Evolutionary conservation across 2,329 filamentous ascomycete species (phyloP).

Genomic region (Verticillium albo-atrum): DNA sequence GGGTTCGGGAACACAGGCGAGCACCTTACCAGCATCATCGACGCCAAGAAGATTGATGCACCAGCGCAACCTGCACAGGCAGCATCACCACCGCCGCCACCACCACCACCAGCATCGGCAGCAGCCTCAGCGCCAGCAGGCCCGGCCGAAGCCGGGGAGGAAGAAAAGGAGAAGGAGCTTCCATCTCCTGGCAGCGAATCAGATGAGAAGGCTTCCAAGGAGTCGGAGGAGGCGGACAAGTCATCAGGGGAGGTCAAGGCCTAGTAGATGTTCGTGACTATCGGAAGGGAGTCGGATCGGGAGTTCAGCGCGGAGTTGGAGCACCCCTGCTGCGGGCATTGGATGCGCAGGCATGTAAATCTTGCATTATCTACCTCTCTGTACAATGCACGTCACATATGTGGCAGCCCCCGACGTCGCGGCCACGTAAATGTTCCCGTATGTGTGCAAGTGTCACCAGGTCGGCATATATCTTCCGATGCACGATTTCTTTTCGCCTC

Average conservation of each 20-base stretch:
- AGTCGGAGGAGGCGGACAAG: constrained; percentile 3
- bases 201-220: constrained; percentile 13
- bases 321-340: not conserved
- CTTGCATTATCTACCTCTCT: not conserved
- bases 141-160: constrained; percentile 4
- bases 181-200: constrained; percentile 9
- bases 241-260: not conserved
- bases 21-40: constrained; percentile 61
- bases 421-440: not conserved
- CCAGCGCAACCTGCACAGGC: constrained; percentile 13
- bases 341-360: not conserved
- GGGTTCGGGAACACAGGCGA: constrained; percentile 72
- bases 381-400: not conserved
- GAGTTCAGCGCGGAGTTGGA: constrained; percentile 1
- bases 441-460: too few relatives aligned
- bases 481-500: too few relatives aligned
- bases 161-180: constrained; percentile 12
- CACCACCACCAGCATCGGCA: not conserved
- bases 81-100: too few relatives aligned
- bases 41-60: constrained; percentile 46
- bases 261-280: not conserved
- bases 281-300: not conserved
- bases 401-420: not conserved
- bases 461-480: too few relatives aligned
- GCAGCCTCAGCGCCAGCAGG: not conserved